A percentile compares a stretch with the other conserved stretches of the same genome.
These are phyloP conservation scores for Vaucheria bursata DNA, from an alignment of 352 stramenopile genomes.

Conservation along the genomic window DNA sequence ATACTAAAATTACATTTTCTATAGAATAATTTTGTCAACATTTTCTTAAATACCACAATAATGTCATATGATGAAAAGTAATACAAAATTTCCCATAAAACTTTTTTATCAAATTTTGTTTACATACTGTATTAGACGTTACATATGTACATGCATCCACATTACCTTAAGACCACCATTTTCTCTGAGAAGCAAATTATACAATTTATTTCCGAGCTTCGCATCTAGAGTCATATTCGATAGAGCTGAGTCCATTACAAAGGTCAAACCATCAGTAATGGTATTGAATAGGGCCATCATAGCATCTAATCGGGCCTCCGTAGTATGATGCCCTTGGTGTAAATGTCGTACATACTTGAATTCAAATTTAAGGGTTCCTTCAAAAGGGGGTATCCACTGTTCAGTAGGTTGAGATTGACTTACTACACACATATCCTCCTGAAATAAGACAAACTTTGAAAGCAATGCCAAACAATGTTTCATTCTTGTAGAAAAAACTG, in stretches of 20 bases:
- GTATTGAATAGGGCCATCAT: conserved; percentile 3
- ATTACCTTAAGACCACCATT: conserved; percentile 3
- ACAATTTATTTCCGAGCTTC: background rate
- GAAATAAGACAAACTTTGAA: background rate
- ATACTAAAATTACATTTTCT: too few species aligned
- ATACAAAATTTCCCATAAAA: too few species aligned
- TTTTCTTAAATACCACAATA: too few species aligned
- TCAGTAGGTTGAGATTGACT: too few species aligned
- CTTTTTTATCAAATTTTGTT: too few species aligned
- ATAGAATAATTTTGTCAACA: too few species aligned
- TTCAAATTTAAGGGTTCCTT: conserved; percentile 16
- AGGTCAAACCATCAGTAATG: background rate
- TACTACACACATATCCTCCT: conserved; percentile 18
- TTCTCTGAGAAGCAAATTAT: conserved; percentile 1
- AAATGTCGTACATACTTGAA: conserved; percentile 20
- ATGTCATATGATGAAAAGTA: too few species aligned
- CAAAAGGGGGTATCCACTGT: conserved; percentile 20
- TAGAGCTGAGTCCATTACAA: background rate
- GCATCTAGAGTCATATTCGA: conserved; percentile 9
- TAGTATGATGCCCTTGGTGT: conserved; percentile 19
- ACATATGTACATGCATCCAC: too few species aligned
- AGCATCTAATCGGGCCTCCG: conserved; percentile 11
- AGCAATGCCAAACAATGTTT: background rate
- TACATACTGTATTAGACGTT: too few species aligned
- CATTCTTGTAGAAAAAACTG: background rate